Evolutionary conservation across 495 filamentous ascomycete species (phyloP).

Genomic region (Annulohypoxylon moriforme): DNA sequence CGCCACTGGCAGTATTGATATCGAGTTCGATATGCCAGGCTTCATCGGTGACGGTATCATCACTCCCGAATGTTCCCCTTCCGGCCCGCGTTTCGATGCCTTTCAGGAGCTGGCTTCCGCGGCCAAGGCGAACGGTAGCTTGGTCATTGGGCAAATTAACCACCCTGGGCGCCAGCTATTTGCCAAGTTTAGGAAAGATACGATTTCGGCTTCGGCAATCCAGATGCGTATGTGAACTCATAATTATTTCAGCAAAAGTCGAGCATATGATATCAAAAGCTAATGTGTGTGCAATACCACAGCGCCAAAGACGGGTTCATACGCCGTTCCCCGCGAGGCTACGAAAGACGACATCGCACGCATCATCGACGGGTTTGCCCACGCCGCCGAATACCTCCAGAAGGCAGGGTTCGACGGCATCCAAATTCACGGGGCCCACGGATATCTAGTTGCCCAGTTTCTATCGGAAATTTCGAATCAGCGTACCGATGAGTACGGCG

Average conservation of each 20-base stretch:
- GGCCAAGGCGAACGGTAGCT: slow-evolving; percentile 63
- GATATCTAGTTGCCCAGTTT: slow-evolving; percentile 74
- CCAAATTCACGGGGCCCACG: slow-evolving; percentile 65
- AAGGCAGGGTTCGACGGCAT: slow-evolving; percentile 68
- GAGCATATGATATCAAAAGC: background rate
- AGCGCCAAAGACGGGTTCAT: slow-evolving; percentile 8
- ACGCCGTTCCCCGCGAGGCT: slow-evolving; percentile 48
- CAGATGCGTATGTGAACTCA: slow-evolving; percentile 52
- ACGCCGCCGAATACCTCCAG: slow-evolving; percentile 64
- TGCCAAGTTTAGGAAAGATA: slow-evolving; percentile 61
- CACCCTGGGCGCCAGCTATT: slow-evolving; percentile 69
- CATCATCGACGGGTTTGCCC: slow-evolving; percentile 63
- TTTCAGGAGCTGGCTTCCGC: slow-evolving; percentile 64
- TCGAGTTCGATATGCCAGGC: slow-evolving; percentile 68
- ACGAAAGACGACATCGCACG: slow-evolving; percentile 62
- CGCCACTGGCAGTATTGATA: slow-evolving; percentile 70
- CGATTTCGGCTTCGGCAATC: slow-evolving; percentile 67
- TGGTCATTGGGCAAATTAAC: slow-evolving; percentile 67
- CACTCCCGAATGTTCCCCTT: slow-evolving; percentile 55
- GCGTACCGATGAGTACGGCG: slow-evolving; percentile 71
- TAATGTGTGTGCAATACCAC: background rate
- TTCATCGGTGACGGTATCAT: slow-evolving; percentile 67
- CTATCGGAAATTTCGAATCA: slow-evolving; percentile 66
- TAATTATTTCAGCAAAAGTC: background rate
- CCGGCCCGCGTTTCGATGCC: slow-evolving; percentile 66